Percentiles rank a stretch among this genome's conserved stretches.
Conservation (phyloP, 1,284 basidiomycete genomes). For the Pseudozyma sp. region DNA sequence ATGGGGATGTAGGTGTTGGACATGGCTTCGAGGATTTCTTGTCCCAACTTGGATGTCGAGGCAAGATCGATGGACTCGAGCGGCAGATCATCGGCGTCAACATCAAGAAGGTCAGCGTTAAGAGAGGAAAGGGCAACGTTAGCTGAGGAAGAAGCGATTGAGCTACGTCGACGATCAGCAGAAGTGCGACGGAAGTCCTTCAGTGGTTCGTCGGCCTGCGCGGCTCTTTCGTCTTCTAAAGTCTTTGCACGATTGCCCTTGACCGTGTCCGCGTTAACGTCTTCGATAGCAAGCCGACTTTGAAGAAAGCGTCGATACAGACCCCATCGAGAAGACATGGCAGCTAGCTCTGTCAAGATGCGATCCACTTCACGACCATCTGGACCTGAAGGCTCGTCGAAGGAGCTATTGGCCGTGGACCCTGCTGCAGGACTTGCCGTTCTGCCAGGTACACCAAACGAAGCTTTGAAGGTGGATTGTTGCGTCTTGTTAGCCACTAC, state of each 20-base stretch:
- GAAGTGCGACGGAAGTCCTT: conserved; percentile 49
- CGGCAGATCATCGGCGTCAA: background rate
- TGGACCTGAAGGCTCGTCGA: conserved; percentile 75
- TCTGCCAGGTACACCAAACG: conserved; percentile 67
- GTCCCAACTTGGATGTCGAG: conserved; percentile 75
- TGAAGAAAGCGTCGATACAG: conserved; percentile 88
- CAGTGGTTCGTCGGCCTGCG: conserved; percentile 43
- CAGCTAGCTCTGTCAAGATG: conserved; percentile 84
- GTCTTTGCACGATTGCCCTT: conserved; percentile 5
- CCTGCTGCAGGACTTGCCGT: conserved; percentile 70
- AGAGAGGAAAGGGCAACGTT: no score
- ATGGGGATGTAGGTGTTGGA: conserved; percentile 84
- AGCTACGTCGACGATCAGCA: conserved; percentile 32
- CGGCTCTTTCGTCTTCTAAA: conserved; percentile 28
- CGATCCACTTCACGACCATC: conserved; percentile 92
- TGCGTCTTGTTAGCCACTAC: conserved; percentile 56
- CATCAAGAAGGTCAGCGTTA: background rate
- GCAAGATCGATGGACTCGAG: conserved; percentile 69
- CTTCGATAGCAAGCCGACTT: conserved; percentile 75
- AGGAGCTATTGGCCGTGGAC: conserved; percentile 63
- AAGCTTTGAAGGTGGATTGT: conserved; percentile 69
- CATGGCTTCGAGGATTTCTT: conserved; percentile 72
- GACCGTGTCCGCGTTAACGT: conserved; percentile 3
- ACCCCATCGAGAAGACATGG: conserved; percentile 90
- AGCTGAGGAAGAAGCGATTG: conserved; percentile 16